Percentiles rank a stretch among this genome's conserved stretches.
phyloP scores from a whole-genome alignment of 768 basidiomycete species.

The Butyriboletus loyo region DNA sequence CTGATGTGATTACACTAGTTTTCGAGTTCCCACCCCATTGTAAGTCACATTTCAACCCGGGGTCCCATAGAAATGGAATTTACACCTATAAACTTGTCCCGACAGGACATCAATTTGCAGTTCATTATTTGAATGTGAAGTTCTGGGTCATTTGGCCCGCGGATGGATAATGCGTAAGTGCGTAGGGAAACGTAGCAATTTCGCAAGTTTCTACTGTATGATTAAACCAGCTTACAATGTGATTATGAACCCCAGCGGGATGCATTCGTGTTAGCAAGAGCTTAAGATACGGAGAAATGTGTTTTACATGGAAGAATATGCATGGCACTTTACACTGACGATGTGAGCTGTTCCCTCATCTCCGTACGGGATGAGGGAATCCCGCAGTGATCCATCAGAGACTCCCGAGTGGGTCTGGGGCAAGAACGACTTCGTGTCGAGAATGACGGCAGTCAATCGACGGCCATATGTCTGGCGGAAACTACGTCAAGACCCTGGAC shows the following conservation, averaged over 20 bases:
- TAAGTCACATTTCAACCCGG: slow-evolving; percentile 20
- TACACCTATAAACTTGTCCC: background rate
- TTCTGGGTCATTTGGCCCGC: too few species aligned
- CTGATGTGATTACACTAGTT: slow-evolving; percentile 29
- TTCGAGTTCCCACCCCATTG: slow-evolving; percentile 43
- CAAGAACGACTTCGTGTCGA: slow-evolving; percentile 34
- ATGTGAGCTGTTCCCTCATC: slow-evolving; percentile 50
- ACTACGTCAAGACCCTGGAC: background rate
- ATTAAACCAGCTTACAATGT: background rate
- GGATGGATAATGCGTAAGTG: background rate
- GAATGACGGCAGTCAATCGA: slow-evolving; percentile 64
- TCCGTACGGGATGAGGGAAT: slow-evolving; percentile 49
- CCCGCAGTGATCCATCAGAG: slow-evolving; percentile 19
- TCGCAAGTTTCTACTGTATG: background rate
- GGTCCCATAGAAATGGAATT: background rate
- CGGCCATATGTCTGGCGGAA: slow-evolving; percentile 51
- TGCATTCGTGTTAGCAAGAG: background rate
- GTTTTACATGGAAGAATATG: too few species aligned
- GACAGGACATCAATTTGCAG: slow-evolving; percentile 29
- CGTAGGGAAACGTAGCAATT: background rate
- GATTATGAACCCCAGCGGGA: background rate
- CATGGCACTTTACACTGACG: slow-evolving; percentile 48
- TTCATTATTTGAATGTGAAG: slow-evolving; percentile 25
- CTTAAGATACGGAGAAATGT: background rate
- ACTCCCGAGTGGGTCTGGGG: slow-evolving; percentile 7